Evolutionary conservation across 345 rosid genomes (phyloP), one percentile per base, ranked within the genome.

Genomic region (Rubroshorea leprosula): DNA sequence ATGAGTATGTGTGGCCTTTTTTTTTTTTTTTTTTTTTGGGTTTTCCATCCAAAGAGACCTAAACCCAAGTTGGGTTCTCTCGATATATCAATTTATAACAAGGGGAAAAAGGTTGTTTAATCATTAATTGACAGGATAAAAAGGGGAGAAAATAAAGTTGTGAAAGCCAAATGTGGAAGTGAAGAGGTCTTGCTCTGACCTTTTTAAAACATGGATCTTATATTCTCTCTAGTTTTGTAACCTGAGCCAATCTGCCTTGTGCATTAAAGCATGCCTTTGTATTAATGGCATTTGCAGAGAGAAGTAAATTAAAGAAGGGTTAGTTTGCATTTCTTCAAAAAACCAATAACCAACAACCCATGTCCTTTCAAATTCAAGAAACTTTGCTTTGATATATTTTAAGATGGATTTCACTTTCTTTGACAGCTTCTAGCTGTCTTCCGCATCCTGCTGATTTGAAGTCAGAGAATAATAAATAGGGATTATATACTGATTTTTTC

Each of bases 361-460:
- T 62, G 79, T 74, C 84, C 76, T 78, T 81, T 76, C 83, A 72
- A 66, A 76, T 77, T 78, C 72, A 80, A 72, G 68, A 60, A 62
- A 59, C 68, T 67, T 48, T 18, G 54, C 21, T n/a, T n/a, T n/a
- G n/a, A n/a, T 65, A 58, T 57, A 78, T 65, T 67, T 68, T 58
- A 51, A 69, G 57, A 63, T 54, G 66, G 24, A 65, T 65, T 72
- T 67, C 72, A 65, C 75, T 72, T 67, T 77, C 72, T 49, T 66
- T 69, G 76, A 60, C 78, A 79, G 70, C 71, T 76, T 82, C 72
- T 76, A 72, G 78, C 87, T 82, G 84, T 76, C 81, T 55, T 69
- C n/a, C n/a, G n/a, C n/a, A n/a, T n/a, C n/a, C 82, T 65, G 66
- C 63, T 68, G 61, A 54, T 68, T 54, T 7, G n/a, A 60, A 72